Base-by-base conservation (phyloP, 805 yeast species). In the Maudiozyma barnettii region DNA sequence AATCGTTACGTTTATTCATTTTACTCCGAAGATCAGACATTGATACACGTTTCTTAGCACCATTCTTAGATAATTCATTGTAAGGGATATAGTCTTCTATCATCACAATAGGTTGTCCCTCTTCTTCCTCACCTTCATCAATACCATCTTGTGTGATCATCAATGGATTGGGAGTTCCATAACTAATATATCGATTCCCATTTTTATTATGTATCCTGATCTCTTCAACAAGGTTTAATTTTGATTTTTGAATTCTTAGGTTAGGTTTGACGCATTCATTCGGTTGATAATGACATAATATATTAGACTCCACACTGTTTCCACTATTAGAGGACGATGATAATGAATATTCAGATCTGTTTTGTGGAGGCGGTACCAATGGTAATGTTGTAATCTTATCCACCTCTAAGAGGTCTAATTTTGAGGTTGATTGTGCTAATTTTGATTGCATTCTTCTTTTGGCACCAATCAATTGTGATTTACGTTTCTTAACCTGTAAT, bases 61-160 rank as follows among this genome's bases (percentile, higher is more conserved):
- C 30, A 10, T 41, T 19, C 7, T 33, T 36, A 6, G 38, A 20
- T 10, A 22, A 36, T 7, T 53, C 54, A 21, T 45, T 53, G 21
- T 49, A 45, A 1, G 57, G 53, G 13, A 62, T 60, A 44, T 62
- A 62, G 41, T 62, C 66, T 43, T 62, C 66, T 2, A 62, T 57
- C 41, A 62, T 43, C 2, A 62, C 60, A 31, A 61, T 55, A 9
- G 63, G 63, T 31, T 53, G 56, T 21, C 44, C 49, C 19, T 48
- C 43, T 13, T 46, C 41, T n/a, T 50, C 16, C 39, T 20, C 23
- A 20, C 30, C 44, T 9, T 48, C 51, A 7, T 41, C 45, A 44
- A 5, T 43, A 29, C 16, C 8, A 13, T 22, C 41, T 29, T 10
- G 38, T n/a, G 18, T 13, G 12, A 13, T 19, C 40, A 37, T 37